A percentile compares a stretch with the other conserved stretches of the same genome.
These are phyloP conservation scores for Dactylellina cionopaga DNA, from an alignment of 2,329 filamentous ascomycete species.

Conservation along the genomic window DNA sequence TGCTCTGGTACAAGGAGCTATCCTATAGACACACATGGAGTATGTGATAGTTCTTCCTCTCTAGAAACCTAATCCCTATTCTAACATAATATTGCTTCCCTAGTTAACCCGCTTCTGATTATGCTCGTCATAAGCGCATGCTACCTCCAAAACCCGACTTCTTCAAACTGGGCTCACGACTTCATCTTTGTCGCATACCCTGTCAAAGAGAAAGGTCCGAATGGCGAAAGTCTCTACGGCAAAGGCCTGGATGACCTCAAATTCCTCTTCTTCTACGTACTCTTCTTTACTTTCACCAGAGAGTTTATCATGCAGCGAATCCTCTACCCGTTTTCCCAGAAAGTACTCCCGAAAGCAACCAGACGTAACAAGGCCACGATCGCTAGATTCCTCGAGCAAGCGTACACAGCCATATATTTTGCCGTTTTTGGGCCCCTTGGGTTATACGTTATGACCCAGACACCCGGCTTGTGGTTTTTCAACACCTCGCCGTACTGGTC, in stretches of 20 bases:
- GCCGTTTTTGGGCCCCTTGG: conserved; percentile 81
- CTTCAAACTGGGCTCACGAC: conserved; percentile 79
- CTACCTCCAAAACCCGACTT: conserved; percentile 79
- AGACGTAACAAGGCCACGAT: conserved; percentile 76
- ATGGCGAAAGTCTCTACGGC: conserved; percentile 68
- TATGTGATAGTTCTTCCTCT: conserved; percentile 26
- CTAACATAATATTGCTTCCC: background rate
- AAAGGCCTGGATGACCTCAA: conserved; percentile 88
- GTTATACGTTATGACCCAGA: conserved; percentile 87
- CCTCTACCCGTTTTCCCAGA: conserved; percentile 77
- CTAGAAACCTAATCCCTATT: background rate
- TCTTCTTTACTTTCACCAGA: conserved; percentile 90
- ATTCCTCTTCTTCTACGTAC: conserved; percentile 87
- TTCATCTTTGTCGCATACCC: conserved; percentile 91
- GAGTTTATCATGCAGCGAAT: conserved; percentile 96
- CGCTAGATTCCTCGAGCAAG: conserved; percentile 92
- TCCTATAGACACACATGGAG: conserved; percentile 58
- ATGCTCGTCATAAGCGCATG: conserved; percentile 71
- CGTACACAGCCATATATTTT: conserved; percentile 94
- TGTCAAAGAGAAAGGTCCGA: conserved; percentile 65
- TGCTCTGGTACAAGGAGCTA: conserved; percentile 57
- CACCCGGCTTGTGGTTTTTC: conserved; percentile 91
- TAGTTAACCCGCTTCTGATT: conserved; percentile 73
- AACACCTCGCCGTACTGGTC: conserved; percentile 92
- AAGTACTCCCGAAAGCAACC: conserved; percentile 57